phyloP scores from a whole-genome alignment of 2,329 filamentous ascomycete species.

The Scolecobasidium constrictum region DNA sequence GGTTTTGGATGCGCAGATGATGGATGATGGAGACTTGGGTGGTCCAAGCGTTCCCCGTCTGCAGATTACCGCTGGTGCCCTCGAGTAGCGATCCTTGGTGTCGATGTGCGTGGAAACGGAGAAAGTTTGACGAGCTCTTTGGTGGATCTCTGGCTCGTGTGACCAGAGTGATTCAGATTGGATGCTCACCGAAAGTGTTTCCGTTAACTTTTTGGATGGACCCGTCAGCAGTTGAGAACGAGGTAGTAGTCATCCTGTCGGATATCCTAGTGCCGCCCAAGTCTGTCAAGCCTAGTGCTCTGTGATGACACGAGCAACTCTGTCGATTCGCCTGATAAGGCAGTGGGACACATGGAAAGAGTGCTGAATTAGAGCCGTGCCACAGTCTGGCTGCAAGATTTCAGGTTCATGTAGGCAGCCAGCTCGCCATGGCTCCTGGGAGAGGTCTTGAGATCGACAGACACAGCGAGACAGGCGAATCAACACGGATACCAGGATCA shows the following conservation, averaged over 20 bases:
- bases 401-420: too few species aligned
- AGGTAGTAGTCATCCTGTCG: too few species aligned
- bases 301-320: not conserved
- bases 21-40: not conserved
- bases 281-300: not conserved
- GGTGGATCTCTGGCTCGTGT: not conserved
- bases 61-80: not conserved
- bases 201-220: not conserved
- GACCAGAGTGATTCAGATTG: not conserved
- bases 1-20: not conserved
- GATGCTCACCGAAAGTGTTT: too few species aligned
- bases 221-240: too few species aligned
- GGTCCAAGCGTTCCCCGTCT: too few species aligned
- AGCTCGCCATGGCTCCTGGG: too few species aligned
- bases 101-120: too few species aligned
- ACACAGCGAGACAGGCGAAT: not conserved
- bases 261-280: too few species aligned
- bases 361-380: not conserved
- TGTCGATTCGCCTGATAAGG: not conserved
- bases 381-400: too few species aligned
- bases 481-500: not conserved
- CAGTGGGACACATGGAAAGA: not conserved
- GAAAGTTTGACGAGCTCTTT: too few species aligned
- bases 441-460: not conserved
- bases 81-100: not conserved